These are phyloP conservation scores for Ceratobasidium sp. DNA, from an alignment of 1,284 basidiomycete species.

Conservation along the genomic window DNA sequence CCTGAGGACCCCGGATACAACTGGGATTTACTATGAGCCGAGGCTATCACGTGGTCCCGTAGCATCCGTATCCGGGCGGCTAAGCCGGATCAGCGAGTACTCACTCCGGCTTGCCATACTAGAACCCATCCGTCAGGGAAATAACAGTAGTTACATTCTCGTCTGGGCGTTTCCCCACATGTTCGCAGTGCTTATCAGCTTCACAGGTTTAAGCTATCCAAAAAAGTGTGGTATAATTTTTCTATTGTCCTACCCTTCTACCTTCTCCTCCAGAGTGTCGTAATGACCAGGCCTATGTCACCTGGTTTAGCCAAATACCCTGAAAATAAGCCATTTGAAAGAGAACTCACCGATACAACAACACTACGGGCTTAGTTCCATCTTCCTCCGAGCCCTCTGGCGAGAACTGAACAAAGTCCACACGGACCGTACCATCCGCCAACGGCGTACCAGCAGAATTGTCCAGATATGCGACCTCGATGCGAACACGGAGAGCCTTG, in stretches of 20 bases:
- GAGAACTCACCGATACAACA: slow-evolving; percentile 76
- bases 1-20: too few relatives aligned
- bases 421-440: slow-evolving; percentile 56
- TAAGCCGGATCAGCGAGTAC: too few relatives aligned
- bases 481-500: slow-evolving; percentile 71
- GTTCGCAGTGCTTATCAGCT: too few relatives aligned
- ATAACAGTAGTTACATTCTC: too few relatives aligned
- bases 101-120: too few relatives aligned
- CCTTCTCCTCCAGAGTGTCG: slow-evolving; percentile 66
- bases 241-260: slow-evolving; percentile 12
- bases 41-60: too few relatives aligned
- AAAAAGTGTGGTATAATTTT: too few relatives aligned
- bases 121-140: too few relatives aligned
- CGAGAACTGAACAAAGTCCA: slow-evolving; percentile 79
- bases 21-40: too few relatives aligned
- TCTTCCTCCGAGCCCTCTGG: slow-evolving; percentile 54
- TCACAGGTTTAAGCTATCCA: too few relatives aligned
- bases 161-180: too few relatives aligned
- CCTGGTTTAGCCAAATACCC: not conserved
- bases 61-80: too few relatives aligned
- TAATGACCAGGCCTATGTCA: slow-evolving; percentile 75
- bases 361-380: slow-evolving; percentile 63
- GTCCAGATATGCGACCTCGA: slow-evolving; percentile 85
- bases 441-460: slow-evolving; percentile 47
- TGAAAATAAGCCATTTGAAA: not conserved